These are phyloP conservation scores for Bipolaris oryzae DNA, from an alignment of 2,329 filamentous ascomycete species.

Conservation along the genomic window DNA sequence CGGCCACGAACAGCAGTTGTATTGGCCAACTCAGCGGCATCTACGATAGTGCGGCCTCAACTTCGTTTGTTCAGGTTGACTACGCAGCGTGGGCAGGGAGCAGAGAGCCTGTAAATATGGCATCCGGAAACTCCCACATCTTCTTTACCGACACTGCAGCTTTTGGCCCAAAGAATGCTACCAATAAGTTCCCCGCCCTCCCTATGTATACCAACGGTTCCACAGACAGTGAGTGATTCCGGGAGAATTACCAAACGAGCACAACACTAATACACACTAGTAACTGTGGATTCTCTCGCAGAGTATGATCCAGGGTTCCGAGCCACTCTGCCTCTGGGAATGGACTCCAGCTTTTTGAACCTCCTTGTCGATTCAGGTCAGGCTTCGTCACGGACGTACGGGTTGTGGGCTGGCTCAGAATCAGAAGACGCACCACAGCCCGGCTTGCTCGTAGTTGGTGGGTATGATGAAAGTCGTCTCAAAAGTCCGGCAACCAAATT, in stretches of 20 bases:
- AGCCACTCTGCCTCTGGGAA: constrained; percentile 23
- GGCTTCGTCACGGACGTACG: constrained; percentile 26
- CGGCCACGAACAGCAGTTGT: constrained; percentile 24
- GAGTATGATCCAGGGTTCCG: constrained; percentile 13
- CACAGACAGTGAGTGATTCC: constrained; percentile 19
- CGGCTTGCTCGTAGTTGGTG: constrained; percentile 24
- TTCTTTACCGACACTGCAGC: constrained; percentile 23
- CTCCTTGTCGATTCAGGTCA: constrained; percentile 23
- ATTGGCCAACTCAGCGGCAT: constrained; percentile 25
- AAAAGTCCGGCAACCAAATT: constrained; percentile 21
- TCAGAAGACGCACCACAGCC: constrained; percentile 23
- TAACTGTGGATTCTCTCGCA: constrained; percentile 12
- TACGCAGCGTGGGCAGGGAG: constrained; percentile 24
- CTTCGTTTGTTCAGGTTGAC: constrained; percentile 18
- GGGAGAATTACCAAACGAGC: background rate
- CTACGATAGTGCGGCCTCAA: constrained; percentile 22
- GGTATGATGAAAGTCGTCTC: constrained; percentile 23
- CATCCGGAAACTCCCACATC: constrained; percentile 17
- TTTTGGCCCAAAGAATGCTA: constrained; percentile 21
- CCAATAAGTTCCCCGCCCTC: constrained; percentile 22
- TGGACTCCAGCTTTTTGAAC: constrained; percentile 24
- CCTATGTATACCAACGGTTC: constrained; percentile 22
- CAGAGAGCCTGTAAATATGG: constrained; percentile 20
- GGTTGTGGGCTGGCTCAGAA: constrained; percentile 26
- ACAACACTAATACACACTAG: constrained; percentile 5